Conservation (phyloP, 1,139 yeast species). For the Lodderomyces beijingensis region DNA sequence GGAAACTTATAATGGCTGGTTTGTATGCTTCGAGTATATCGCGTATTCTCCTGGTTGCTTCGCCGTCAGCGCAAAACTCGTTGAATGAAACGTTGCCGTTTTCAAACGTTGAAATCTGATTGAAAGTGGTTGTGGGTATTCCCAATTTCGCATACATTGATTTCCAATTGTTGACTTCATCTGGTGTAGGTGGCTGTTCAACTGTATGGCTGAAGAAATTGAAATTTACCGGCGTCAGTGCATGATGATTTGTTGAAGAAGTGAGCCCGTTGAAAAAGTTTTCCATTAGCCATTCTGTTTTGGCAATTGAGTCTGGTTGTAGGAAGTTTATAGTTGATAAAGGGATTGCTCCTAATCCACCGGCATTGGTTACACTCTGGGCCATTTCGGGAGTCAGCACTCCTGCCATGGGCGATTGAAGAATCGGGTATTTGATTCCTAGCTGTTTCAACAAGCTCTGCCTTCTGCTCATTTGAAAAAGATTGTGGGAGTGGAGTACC, state of each 20-base stretch:
- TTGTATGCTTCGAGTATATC: slow-evolving; percentile 11
- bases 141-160: slow-evolving; percentile 13
- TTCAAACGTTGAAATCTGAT: slow-evolving; percentile 12
- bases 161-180: slow-evolving; percentile 23
- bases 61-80: slow-evolving; percentile 20
- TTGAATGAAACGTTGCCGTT: slow-evolving; percentile 35
- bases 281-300: slow-evolving; percentile 2
- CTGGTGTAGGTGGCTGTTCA: slow-evolving; percentile 15
- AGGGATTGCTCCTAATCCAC: slow-evolving; percentile 47
- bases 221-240: slow-evolving; percentile 39
- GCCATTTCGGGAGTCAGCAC: slow-evolving; percentile 40
- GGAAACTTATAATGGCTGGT: slow-evolving; percentile 44
- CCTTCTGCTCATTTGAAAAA: background rate
- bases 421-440: slow-evolving; percentile 31
- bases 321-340: slow-evolving; percentile 30
- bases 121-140: slow-evolving; percentile 7
- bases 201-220: slow-evolving; percentile 45
- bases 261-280: background rate
- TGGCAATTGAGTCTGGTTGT: slow-evolving; percentile 8
- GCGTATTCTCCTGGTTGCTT: slow-evolving; percentile 13
- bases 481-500: too few species aligned
- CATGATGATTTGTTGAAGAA: slow-evolving; percentile 2
- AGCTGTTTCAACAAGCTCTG: slow-evolving; percentile 8
- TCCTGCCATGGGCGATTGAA: slow-evolving; percentile 57
- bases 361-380: slow-evolving; percentile 29